Percentiles rank a stretch among this genome's conserved stretches.
These are phyloP conservation scores for Dendrobium nobile DNA, from an alignment of 106 monocot species.

Conservation along the genomic window DNA sequence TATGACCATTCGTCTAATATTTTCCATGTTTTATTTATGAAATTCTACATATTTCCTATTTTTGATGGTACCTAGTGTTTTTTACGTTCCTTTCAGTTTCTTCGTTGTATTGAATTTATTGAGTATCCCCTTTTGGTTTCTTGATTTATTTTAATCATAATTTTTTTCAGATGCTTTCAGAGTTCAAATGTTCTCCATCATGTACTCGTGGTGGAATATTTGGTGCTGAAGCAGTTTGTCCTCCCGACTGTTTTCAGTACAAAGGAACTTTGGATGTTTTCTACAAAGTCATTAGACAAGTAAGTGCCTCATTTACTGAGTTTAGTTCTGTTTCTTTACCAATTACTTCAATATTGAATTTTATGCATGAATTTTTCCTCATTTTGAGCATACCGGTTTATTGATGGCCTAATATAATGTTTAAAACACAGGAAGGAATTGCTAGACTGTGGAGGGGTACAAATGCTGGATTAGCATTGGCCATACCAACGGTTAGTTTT, in stretches of 20 bases:
- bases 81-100: neutral
- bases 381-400: neutral
- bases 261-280: constrained; percentile 97
- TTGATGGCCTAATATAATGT: neutral
- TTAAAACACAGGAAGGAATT: constrained; percentile 72
- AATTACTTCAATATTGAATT: neutral
- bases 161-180: constrained; percentile 56
- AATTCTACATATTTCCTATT: too few species aligned
- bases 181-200: constrained; percentile 86
- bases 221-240: constrained; percentile 68
- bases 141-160: constrained; percentile 2
- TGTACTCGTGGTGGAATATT: constrained; percentile 65
- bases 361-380: neutral
- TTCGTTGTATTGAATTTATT: neutral
- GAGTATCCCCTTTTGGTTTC: neutral
- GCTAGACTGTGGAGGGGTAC: constrained; percentile 93
- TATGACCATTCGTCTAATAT: neutral
- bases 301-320: constrained; percentile 12
- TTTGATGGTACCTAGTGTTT: too few species aligned
- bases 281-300: constrained; percentile 84
- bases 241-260: constrained; percentile 90
- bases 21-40: neutral
- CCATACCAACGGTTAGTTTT: constrained; percentile 80
- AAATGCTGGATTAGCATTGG: constrained; percentile 68
- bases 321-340: neutral